These are phyloP conservation scores for Penicillium goetzii DNA, from an alignment of 495 filamentous ascomycete species.

Conservation along the genomic window DNA sequence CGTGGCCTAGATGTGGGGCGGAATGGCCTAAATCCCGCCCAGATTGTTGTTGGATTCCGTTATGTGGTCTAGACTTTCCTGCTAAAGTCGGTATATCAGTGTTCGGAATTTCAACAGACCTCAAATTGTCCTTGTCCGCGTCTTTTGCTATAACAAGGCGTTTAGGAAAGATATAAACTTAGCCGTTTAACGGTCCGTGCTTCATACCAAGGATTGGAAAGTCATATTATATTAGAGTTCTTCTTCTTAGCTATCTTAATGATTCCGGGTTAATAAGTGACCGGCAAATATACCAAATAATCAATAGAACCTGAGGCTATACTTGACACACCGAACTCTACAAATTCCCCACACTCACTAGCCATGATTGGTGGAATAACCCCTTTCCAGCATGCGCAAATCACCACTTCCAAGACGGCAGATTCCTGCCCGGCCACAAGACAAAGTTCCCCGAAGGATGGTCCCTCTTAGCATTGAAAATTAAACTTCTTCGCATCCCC, in stretches of 20 bases:
- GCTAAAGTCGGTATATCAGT: too few relatives aligned
- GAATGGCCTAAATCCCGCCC: neutral
- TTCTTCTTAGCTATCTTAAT: neutral
- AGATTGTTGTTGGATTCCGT: neutral
- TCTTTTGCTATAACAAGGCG: neutral
- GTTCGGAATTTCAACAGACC: neutral
- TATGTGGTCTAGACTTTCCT: neutral
- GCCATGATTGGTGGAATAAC: slow-evolving; percentile 29
- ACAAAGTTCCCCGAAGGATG: neutral
- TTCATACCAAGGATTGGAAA: neutral
- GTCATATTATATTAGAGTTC: too few relatives aligned
- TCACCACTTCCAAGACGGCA: slow-evolving; percentile 23
- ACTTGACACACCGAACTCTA: neutral
- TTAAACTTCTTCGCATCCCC: slow-evolving; percentile 20
- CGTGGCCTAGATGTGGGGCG: neutral
- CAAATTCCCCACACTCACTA: neutral
- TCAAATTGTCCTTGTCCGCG: neutral
- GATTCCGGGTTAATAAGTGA: neutral
- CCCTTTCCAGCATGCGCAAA: slow-evolving; percentile 8
- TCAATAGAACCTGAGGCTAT: neutral
- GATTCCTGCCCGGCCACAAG: slow-evolving; percentile 17
- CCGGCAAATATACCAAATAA: neutral
- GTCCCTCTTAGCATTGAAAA: neutral
- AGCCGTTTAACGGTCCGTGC: neutral
- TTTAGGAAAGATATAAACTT: neutral